Conservation (phyloP, 2,329 filamentous ascomycete genomes). For the Botrytis porri region DNA sequence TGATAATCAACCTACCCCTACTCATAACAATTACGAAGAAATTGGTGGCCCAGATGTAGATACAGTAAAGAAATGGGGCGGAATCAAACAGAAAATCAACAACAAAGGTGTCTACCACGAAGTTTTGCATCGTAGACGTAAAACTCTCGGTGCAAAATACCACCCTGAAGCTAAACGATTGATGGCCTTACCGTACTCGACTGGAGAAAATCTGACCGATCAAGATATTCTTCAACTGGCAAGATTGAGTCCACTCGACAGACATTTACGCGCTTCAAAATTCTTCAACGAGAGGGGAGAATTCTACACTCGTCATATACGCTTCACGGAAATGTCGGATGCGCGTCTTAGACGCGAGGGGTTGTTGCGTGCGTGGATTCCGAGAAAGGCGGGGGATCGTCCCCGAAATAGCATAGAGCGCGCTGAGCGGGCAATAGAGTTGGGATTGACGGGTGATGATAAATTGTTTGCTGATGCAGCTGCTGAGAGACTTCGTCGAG, state of each 20-base stretch:
- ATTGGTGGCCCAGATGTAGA: neutral
- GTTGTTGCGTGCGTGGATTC: neutral
- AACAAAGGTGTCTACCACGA: neutral
- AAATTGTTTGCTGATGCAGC: conserved; percentile 1
- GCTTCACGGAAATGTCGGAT: neutral
- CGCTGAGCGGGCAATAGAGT: neutral
- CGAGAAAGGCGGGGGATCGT: neutral
- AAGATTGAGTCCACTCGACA: neutral
- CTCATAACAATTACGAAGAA: neutral
- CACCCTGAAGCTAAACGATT: neutral
- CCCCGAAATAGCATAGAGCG: neutral
- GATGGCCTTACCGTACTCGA: neutral
- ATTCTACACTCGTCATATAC: neutral
- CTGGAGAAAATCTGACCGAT: neutral
- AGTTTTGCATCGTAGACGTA: too few species aligned
- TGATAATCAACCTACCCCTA: neutral
- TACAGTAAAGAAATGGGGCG: neutral
- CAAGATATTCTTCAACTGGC: neutral
- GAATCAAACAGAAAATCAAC: neutral
- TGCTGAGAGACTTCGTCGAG: conserved; percentile 1
- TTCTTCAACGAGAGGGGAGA: neutral
- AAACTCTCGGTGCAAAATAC: too few species aligned
- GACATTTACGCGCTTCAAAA: neutral
- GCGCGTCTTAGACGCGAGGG: neutral
- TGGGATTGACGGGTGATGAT: neutral